These are phyloP conservation scores for Suillus subaureus DNA, from an alignment of 768 basidiomycete species.

Conservation along the genomic window DNA sequence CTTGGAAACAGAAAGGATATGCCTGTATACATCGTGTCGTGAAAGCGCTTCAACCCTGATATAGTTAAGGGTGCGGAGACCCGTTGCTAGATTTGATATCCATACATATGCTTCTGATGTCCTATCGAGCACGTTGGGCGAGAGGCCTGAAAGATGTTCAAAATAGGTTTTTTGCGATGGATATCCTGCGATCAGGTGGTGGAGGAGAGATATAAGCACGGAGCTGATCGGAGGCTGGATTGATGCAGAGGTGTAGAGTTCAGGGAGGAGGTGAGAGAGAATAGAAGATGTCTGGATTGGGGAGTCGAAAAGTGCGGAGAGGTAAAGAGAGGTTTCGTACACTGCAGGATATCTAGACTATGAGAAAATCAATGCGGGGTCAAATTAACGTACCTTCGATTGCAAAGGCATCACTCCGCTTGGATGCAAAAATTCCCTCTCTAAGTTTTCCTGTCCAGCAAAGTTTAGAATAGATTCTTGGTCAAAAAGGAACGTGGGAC, in stretches of 20 bases:
- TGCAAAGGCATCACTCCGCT: slow-evolving; percentile 61
- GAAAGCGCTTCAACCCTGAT: slow-evolving; percentile 52
- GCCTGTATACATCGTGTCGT: slow-evolving; percentile 25
- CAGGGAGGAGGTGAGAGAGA: slow-evolving; percentile 58
- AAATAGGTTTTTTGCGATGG: slow-evolving; percentile 65
- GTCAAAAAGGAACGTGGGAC: slow-evolving; percentile 25
- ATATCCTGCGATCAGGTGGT: slow-evolving; percentile 57
- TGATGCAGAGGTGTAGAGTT: slow-evolving; percentile 40
- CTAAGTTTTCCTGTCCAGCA: slow-evolving; percentile 66
- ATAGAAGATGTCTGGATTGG: slow-evolving; percentile 64
- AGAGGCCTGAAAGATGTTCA: slow-evolving; percentile 21
- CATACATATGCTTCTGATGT: slow-evolving; percentile 44
- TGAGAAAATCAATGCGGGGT: not conserved
- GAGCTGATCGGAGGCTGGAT: slow-evolving; percentile 18
- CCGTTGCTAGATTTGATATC: slow-evolving; percentile 53
- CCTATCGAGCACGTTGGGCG: slow-evolving; percentile 39
- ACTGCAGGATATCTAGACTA: slow-evolving; percentile 39
- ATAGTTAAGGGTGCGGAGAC: slow-evolving; percentile 59
- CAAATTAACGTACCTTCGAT: slow-evolving; percentile 56
- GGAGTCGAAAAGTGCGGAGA: slow-evolving; percentile 63
- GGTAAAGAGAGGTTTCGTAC: slow-evolving; percentile 73
- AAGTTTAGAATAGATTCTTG: slow-evolving; percentile 3
- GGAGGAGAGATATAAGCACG: slow-evolving; percentile 54
- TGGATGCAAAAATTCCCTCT: slow-evolving; percentile 68
- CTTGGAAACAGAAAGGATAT: slow-evolving; percentile 18